Conservation (phyloP, 345 rosid species). For the Triadica sebifera region DNA sequence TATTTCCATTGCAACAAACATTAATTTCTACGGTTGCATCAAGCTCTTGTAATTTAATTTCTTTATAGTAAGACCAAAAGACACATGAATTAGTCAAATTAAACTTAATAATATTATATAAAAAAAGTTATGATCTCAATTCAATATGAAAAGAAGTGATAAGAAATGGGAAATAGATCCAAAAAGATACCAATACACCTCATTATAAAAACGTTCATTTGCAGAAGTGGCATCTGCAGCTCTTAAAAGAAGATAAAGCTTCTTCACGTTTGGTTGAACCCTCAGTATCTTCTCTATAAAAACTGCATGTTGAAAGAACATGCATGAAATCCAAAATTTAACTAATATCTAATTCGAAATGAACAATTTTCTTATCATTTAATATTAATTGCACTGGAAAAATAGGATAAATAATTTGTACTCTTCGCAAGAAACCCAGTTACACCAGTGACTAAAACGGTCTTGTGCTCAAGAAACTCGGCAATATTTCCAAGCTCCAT, state of each 20-base stretch:
- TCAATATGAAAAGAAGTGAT: not conserved
- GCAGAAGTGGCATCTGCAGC: constrained; percentile 24
- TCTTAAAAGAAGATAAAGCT: constrained; percentile 26
- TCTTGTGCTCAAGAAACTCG: constrained; percentile 36
- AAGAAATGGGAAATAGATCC: not conserved
- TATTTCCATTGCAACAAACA: too few relatives aligned
- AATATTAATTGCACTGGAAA: not conserved
- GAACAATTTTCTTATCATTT: too few relatives aligned
- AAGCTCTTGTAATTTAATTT: too few relatives aligned
- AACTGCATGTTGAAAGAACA: constrained; percentile 11
- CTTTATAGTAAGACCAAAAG: too few relatives aligned
- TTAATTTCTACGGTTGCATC: too few relatives aligned
- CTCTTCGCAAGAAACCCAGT: constrained; percentile 51
- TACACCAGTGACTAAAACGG: constrained; percentile 44
- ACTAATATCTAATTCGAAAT: not conserved
- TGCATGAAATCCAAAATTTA: not conserved
- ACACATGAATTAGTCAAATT: too few relatives aligned
- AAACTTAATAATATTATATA: too few relatives aligned
- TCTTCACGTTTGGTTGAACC: constrained; percentile 27
- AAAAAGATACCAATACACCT: constrained; percentile 15
- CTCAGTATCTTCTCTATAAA: constrained; percentile 25
- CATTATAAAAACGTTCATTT: constrained; percentile 12
- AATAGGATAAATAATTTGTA: not conserved
- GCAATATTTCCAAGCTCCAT: constrained; percentile 11
- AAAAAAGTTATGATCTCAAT: not conserved